phyloP scores from a whole-genome alignment of 164 flowering plant genomes.

The Amborella trichopoda region DNA sequence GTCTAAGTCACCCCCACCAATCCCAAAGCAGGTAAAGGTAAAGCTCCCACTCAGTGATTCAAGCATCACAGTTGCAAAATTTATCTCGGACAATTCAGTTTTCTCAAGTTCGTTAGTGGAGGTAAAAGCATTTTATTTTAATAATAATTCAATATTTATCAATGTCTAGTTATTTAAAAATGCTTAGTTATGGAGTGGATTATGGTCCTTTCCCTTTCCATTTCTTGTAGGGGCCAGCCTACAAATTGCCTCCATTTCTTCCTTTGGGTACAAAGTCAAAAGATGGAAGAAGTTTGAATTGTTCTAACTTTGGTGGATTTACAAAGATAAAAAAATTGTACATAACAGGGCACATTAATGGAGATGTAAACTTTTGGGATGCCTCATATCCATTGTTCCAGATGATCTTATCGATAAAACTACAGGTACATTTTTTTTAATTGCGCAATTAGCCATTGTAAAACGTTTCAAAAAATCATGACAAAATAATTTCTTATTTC shows the following conservation, averaged over 20 bases:
- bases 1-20: slow-evolving; percentile 53
- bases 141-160: background rate
- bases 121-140: slow-evolving; percentile 25
- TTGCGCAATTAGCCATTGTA: too few species aligned
- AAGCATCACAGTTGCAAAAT: slow-evolving; percentile 42
- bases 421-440: slow-evolving; percentile 53
- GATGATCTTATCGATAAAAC: slow-evolving; percentile 46
- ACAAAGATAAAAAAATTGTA: slow-evolving; percentile 48
- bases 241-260: slow-evolving; percentile 35
- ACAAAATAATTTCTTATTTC: too few species aligned
- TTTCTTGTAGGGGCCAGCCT: too few species aligned
- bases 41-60: slow-evolving; percentile 68
- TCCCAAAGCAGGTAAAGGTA: slow-evolving; percentile 57
- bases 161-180: background rate
- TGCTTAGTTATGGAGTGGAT: too few species aligned
- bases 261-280: slow-evolving; percentile 36
- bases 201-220: too few species aligned
- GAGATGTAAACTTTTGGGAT: slow-evolving; percentile 83
- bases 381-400: slow-evolving; percentile 43
- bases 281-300: slow-evolving; percentile 25
- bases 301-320: slow-evolving; percentile 35
- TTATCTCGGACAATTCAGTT: slow-evolving; percentile 26
- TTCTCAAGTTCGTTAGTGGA: slow-evolving; percentile 23
- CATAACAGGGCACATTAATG: slow-evolving; percentile 79
- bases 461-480: too few species aligned